Evolutionary conservation across 1,284 basidiomycete species (phyloP), one percentile per base, ranked within the genome.

Genomic region (Nidula niveotomentosa): DNA sequence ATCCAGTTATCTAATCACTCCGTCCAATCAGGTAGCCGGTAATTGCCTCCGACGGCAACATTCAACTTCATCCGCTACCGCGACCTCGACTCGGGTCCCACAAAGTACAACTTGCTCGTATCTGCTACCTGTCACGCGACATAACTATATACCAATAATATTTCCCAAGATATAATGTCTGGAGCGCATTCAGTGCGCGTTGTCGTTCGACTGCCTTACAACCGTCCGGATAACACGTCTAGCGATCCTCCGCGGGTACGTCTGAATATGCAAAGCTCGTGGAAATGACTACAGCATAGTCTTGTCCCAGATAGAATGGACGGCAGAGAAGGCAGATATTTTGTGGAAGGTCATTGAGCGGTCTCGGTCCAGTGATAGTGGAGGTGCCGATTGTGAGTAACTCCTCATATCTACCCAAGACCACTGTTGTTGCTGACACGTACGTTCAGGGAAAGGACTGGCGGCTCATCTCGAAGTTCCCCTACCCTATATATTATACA

Each of bases 291-390:
- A 47, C 36, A 53, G 12, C 5, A 47, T 46, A 37, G 44, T 43
- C 60, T 55, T 62, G 15, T 30, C 10, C 53, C 63, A 89, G 91
- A 85, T 93, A 68, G 84, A 88, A 76, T 93, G 90, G 91, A 90
- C 80, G 47, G 60, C 80, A 4, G 88, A 92, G 57, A 93, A 93
- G 68, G 90, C 91, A 51, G 86, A 85, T 58, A 83, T 90, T 12
- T 73, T 93, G 5, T 93, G 91, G 91, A 89, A 90, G 67, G 86
- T 89, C 48, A 90, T 93, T 57, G 85, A 90, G 53, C 80, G 83
- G 60, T 89, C 88, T 36, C 78, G 89, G 54, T 79, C 84, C 6
- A 83, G 79, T 30, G 85, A 87, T 56, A 84, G 83, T 53, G 80
- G 81, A 18, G 86, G 81, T 39, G 84, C 88, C 33, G 89, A 93